phyloP scores from a whole-genome alignment of 2,329 filamentous ascomycete genomes.

The Venturia carpophila region DNA sequence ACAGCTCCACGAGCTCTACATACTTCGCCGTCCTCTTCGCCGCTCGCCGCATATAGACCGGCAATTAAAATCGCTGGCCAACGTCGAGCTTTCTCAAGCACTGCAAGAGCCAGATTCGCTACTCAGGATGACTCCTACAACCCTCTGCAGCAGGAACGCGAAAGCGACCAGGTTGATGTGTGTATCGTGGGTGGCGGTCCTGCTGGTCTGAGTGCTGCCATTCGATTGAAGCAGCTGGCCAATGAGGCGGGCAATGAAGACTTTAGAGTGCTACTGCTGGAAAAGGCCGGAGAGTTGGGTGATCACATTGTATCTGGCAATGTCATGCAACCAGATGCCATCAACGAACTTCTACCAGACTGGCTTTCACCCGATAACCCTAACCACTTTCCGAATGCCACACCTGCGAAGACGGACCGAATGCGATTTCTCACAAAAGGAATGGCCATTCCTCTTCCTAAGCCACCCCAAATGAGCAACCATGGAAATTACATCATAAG shows the following conservation, averaged over 20 bases:
- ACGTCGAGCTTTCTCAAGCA: slow-evolving; percentile 30
- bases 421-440: slow-evolving; percentile 93
- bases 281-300: slow-evolving; percentile 91
- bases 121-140: slow-evolving; percentile 34
- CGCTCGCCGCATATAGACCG: slow-evolving; percentile 24
- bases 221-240: slow-evolving; percentile 89
- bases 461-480: slow-evolving; percentile 96
- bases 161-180: slow-evolving; percentile 89
- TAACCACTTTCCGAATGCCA: slow-evolving; percentile 77
- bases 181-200: slow-evolving; percentile 97
- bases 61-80: slow-evolving; percentile 33
- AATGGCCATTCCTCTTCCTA: slow-evolving; percentile 68
- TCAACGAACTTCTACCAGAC: slow-evolving; percentile 86
- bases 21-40: slow-evolving; percentile 1
- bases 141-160: slow-evolving; percentile 60
- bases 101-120: slow-evolving; percentile 10
- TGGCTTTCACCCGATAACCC: slow-evolving; percentile 88
- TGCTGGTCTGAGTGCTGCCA: slow-evolving; percentile 84
- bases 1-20: background rate
- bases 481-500: slow-evolving; percentile 97
- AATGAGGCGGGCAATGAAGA: slow-evolving; percentile 93
- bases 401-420: slow-evolving; percentile 71
- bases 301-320: slow-evolving; percentile 95
- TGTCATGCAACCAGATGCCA: slow-evolving; percentile 80
- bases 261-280: slow-evolving; percentile 83